Percentiles rank a stretch among this genome's conserved stretches.
These are phyloP conservation scores for Candida caryicola DNA, from an alignment of 805 yeast species.

Conservation along the genomic window DNA sequence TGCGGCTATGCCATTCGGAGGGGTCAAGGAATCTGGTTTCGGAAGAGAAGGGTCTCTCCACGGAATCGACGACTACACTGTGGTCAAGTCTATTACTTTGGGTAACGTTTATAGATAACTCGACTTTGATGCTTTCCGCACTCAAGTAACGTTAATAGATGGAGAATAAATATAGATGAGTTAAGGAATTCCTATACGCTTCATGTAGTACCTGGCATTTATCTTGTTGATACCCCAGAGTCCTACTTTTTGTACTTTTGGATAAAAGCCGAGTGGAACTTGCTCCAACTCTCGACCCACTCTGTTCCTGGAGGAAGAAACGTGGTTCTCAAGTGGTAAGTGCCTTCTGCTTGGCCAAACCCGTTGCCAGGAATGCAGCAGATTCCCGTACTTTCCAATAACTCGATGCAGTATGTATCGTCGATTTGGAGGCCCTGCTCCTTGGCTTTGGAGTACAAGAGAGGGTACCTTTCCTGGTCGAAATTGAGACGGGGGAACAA, in stretches of 20 bases:
- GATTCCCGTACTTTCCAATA: slow-evolving; percentile 86
- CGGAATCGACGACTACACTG: slow-evolving; percentile 61
- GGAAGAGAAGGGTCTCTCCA: slow-evolving; percentile 67
- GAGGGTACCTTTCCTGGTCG: slow-evolving; percentile 43
- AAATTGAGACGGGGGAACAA: slow-evolving; percentile 78
- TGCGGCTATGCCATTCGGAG: slow-evolving; percentile 56
- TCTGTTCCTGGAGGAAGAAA: slow-evolving; percentile 93
- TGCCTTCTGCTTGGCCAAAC: slow-evolving; percentile 87
- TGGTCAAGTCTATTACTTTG: slow-evolving; percentile 49
- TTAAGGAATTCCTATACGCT: too few relatives aligned
- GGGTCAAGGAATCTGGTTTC: slow-evolving; percentile 64
- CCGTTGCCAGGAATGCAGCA: slow-evolving; percentile 98
- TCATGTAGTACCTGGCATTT: too few relatives aligned
- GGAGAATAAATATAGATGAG: not conserved
- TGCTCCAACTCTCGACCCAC: slow-evolving; percentile 77
- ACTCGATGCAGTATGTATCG: slow-evolving; percentile 81
- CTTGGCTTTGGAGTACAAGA: slow-evolving; percentile 61
- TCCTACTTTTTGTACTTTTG: slow-evolving; percentile 51
- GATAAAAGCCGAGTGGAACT: slow-evolving; percentile 76
- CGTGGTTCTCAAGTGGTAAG: slow-evolving; percentile 93
- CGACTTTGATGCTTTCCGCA: too few relatives aligned
- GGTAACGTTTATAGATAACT: slow-evolving; percentile 37
- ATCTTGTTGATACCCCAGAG: too few relatives aligned
- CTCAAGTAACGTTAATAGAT: too few relatives aligned
- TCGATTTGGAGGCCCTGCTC: slow-evolving; percentile 63